These are phyloP conservation scores for Penicillium decumbens DNA, from an alignment of 2,329 filamentous ascomycete species.

Conservation along the genomic window DNA sequence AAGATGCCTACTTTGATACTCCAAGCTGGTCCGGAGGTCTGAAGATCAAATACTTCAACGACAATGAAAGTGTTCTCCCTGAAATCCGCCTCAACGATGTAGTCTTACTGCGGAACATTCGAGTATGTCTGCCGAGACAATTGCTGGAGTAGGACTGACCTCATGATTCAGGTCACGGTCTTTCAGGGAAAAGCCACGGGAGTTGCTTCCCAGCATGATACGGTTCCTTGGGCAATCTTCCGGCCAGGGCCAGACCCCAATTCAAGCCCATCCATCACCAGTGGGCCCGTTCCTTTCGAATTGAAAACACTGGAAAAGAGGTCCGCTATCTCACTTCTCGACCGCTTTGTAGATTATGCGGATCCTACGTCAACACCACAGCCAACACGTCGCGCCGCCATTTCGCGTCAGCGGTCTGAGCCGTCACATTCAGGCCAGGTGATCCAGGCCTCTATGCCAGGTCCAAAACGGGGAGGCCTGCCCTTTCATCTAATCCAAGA, in stretches of 20 bases:
- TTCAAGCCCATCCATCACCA: slow-evolving; percentile 20
- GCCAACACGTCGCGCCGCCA: slow-evolving; percentile 2
- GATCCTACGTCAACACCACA: background rate
- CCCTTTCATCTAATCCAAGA: slow-evolving; percentile 62
- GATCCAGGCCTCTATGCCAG: slow-evolving; percentile 8
- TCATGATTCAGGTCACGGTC: slow-evolving; percentile 14
- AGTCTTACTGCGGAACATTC: slow-evolving; percentile 57
- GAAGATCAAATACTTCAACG: slow-evolving; percentile 59
- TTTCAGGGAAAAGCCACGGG: slow-evolving; percentile 23
- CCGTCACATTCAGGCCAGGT: slow-evolving; percentile 11
- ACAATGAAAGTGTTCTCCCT: slow-evolving; percentile 42
- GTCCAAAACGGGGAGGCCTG: slow-evolving; percentile 3
- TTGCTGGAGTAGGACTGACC: slow-evolving; percentile 13
- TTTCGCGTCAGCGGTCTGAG: slow-evolving; percentile 1
- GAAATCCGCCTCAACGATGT: slow-evolving; percentile 55
- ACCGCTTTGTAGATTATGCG: slow-evolving; percentile 3
- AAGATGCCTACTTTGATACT: slow-evolving; percentile 51
- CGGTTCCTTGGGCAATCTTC: slow-evolving; percentile 35
- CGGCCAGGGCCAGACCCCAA: slow-evolving; percentile 23
- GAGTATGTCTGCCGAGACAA: slow-evolving; percentile 40
- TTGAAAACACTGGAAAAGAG: slow-evolving; percentile 28
- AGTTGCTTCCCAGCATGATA: slow-evolving; percentile 26
- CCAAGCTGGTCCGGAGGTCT: slow-evolving; percentile 37
- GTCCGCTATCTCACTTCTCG: slow-evolving; percentile 28
- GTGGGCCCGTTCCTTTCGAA: slow-evolving; percentile 27